Evolutionary conservation across 106 monocot genomes (phyloP).

Genomic region (Dendrobium nobile): DNA sequence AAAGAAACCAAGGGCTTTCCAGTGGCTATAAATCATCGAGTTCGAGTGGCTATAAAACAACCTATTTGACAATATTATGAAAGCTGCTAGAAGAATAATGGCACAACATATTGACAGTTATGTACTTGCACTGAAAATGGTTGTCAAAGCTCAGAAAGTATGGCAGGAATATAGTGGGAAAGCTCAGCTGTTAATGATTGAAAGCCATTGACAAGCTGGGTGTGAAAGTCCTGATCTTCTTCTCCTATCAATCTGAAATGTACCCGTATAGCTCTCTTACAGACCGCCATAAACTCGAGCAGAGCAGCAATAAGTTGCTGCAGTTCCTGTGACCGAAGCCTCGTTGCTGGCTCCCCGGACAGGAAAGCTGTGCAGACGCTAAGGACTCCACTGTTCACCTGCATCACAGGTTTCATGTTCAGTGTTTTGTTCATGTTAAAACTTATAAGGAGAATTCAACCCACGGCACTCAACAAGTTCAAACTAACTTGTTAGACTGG

Average conservation of each 20-base stretch:
- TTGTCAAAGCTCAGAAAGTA: slow-evolving; percentile 81
- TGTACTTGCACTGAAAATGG: not conserved
- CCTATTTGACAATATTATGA: not conserved
- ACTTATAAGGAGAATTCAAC: no score
- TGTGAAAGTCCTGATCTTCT: slow-evolving; percentile 98
- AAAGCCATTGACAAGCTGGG: slow-evolving; percentile 97
- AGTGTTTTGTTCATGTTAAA: no score
- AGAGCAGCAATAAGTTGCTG: slow-evolving; percentile 98
- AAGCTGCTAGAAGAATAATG: not conserved
- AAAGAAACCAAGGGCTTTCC: no score
- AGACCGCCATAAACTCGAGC: slow-evolving; percentile 99
- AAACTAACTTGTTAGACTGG: not conserved
- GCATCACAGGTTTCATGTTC: slow-evolving; percentile 11
- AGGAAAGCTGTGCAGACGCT: slow-evolving; percentile 96
- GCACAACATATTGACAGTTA: slow-evolving; percentile 6
- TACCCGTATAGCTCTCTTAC: slow-evolving; percentile 93
- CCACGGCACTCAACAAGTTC: not conserved
- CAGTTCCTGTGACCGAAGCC: slow-evolving; percentile 94
- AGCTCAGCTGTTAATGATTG: slow-evolving; percentile 98
- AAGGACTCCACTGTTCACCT: slow-evolving; percentile 98
- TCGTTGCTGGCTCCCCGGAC: slow-evolving; percentile 94
- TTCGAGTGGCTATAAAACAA: no score
- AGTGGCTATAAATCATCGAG: no score
- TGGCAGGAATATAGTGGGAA: slow-evolving; percentile 97
- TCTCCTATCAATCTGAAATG: slow-evolving; percentile 96